phyloP scores from a whole-genome alignment of 2,329 filamentous ascomycete species.

The Colletotrichum caudatum region DNA sequence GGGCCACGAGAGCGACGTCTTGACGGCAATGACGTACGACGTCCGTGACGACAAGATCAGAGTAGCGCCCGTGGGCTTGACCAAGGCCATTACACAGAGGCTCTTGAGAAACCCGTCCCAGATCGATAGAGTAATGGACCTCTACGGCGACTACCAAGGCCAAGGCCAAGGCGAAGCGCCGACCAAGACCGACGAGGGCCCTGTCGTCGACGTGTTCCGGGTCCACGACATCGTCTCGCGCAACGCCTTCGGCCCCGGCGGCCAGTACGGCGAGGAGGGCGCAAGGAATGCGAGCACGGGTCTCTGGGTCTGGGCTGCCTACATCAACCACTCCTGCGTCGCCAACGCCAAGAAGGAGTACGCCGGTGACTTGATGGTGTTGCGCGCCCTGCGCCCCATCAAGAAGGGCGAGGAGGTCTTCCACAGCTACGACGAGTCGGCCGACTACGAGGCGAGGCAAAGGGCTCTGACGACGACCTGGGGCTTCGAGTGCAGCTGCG shows the following conservation, averaged over 20 bases:
- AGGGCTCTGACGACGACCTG: conserved; percentile 47
- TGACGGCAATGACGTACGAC: conserved; percentile 51
- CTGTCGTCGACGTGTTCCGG: conserved; percentile 49
- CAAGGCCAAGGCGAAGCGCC: conserved; percentile 41
- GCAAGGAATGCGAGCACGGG: conserved; percentile 51
- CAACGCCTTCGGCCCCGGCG: conserved; percentile 51
- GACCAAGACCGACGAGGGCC: conserved; percentile 43
- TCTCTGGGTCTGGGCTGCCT: conserved; percentile 55
- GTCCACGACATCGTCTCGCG: conserved; percentile 50
- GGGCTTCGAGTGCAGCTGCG: conserved; percentile 54
- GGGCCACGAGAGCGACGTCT: conserved; percentile 48
- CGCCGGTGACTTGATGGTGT: conserved; percentile 55
- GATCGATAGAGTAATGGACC: conserved; percentile 41
- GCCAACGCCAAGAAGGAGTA: conserved; percentile 52
- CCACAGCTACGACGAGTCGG: conserved; percentile 49
- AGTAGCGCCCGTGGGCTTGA: conserved; percentile 49
- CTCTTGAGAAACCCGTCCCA: conserved; percentile 48
- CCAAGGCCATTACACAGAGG: conserved; percentile 46
- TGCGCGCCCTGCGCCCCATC: conserved; percentile 53
- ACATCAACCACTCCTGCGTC: conserved; percentile 58
- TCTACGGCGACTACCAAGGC: conserved; percentile 48
- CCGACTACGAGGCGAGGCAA: conserved; percentile 45
- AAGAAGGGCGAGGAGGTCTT: conserved; percentile 51
- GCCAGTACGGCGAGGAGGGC: conserved; percentile 47
- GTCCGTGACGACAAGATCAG: conserved; percentile 47